A percentile compares a stretch with the other conserved stretches of the same genome.
phyloP scores from a whole-genome alignment of 768 basidiomycete species.

The Tephrocybe rancida region DNA sequence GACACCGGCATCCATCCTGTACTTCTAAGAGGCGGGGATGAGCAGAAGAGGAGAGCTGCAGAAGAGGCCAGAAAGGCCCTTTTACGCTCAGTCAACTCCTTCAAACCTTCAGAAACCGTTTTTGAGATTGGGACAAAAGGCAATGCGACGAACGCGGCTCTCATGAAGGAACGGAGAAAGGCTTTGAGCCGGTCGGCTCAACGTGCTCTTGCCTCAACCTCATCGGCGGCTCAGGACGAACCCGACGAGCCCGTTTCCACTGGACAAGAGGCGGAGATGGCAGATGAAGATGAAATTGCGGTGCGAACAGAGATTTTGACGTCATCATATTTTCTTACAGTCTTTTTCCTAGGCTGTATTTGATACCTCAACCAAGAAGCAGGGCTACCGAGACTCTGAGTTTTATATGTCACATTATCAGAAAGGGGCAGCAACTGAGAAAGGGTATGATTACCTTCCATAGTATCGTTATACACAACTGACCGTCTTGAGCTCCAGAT shows the following conservation, averaged over 20 bases:
- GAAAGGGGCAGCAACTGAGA: constrained; percentile 84
- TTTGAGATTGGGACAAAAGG: constrained; percentile 87
- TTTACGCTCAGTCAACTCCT: constrained; percentile 75
- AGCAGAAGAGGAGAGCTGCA: constrained; percentile 36
- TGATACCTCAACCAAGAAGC: constrained; percentile 51
- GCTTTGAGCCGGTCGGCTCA: constrained; percentile 68
- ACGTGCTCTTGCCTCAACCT: constrained; percentile 40
- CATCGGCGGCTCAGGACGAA: constrained; percentile 33
- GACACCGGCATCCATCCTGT: constrained; percentile 77
- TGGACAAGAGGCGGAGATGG: constrained; percentile 59
- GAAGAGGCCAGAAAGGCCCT: constrained; percentile 66
- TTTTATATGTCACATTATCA: constrained; percentile 95
- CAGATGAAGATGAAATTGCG: constrained; percentile 76
- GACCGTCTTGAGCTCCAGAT: constrained; percentile 45
- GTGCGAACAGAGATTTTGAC: constrained; percentile 39
- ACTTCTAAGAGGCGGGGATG: constrained; percentile 43
- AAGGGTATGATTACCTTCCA: constrained; percentile 63
- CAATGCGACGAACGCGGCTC: constrained; percentile 55
- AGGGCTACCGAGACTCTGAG: constrained; percentile 72
- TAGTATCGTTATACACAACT: background rate
- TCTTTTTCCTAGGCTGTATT: constrained; percentile 62
- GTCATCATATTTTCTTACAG: constrained; percentile 4
- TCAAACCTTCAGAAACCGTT: constrained; percentile 86
- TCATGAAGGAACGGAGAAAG: constrained; percentile 90
- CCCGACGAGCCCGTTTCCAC: constrained; percentile 33